Percentiles rank a stretch among this genome's conserved stretches.
phyloP scores from a whole-genome alignment of 345 rosid species.

The Dovyalis caffra region DNA sequence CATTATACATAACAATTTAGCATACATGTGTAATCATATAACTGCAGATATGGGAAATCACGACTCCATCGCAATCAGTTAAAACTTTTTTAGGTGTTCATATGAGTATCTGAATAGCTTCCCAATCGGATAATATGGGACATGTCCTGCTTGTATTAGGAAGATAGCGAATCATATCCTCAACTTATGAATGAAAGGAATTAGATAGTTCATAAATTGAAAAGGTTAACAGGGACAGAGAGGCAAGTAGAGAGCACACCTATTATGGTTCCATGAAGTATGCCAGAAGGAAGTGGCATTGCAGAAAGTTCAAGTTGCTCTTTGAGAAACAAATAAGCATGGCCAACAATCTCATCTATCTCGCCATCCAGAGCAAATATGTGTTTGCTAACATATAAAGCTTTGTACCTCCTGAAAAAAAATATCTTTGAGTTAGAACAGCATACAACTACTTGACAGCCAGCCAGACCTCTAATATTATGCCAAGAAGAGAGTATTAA shows the following conservation, averaged over 20 bases:
- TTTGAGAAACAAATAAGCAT: constrained; percentile 70
- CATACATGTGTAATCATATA: too few species aligned
- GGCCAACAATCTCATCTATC: constrained; percentile 80
- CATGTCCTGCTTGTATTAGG: too few species aligned
- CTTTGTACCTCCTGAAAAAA: constrained; percentile 69
- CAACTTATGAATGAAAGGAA: neutral
- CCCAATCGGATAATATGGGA: too few species aligned
- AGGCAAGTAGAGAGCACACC: constrained; percentile 41
- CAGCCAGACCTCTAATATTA: too few species aligned
- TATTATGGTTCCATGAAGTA: constrained; percentile 80
- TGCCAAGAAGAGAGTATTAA: too few species aligned
- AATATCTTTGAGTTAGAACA: constrained; percentile 13
- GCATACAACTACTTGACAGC: too few species aligned
- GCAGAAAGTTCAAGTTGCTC: constrained; percentile 76
- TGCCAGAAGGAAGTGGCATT: constrained; percentile 54
- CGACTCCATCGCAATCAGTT: too few species aligned
- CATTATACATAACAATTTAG: too few species aligned
- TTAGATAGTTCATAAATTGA: neutral
- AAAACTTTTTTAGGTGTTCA: too few species aligned
- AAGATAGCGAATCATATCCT: neutral
- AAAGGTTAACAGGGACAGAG: neutral
- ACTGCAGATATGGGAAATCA: too few species aligned
- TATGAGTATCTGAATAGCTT: too few species aligned
- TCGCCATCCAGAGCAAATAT: constrained; percentile 53
- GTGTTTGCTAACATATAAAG: constrained; percentile 65